Evolutionary conservation across 352 stramenopile species (phyloP), one percentile per base, ranked within the genome.

Genomic region (Globisporangium carolinianum): DNA sequence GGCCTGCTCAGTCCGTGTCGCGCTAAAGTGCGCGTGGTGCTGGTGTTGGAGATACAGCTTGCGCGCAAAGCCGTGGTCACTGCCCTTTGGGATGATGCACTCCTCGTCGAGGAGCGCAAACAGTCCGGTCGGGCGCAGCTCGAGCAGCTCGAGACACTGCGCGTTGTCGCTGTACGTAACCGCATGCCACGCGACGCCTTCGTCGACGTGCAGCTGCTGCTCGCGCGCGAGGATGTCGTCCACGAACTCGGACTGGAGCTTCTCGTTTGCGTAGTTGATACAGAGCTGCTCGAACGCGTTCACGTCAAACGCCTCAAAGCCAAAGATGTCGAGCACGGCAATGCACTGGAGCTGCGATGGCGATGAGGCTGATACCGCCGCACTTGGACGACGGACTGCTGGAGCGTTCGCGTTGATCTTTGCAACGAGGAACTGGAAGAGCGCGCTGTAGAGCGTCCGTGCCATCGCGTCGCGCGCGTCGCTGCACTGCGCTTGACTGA

Each of bases 271-370:
- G 53, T 85, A 91, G 64, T 91, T 92, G 54, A 91, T 91, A 53
- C 80, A 90, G 36, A 91, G 84, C 53, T 92, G 83, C 47, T 91
- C 80, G 46, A 91, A 85, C 52, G 79, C 72, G 65, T 96, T 96
- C 18, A 79, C 56, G 3, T 87, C 69, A 58, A 96, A 96, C 56
- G 86, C 79, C 66, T 97, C 88, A 60, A 97, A 97, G 5, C 88
- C 88, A 47, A 97, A 97, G 41, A 97, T 96, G 67, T 97, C 88
- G 32, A 97, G 62, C 11, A 97, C 73, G 4, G 86, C 86, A 47
- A 97, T 95, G 18, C 73, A 92, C 0, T 43, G 39, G 7, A 68
- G 69, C 15, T 56, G 35, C 32, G 37, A 47, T 46, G 53, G 62
- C 51, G 14, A 47, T 48, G 36, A 39, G 48, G 42, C 61, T 43